phyloP scores from a whole-genome alignment of 768 basidiomycete species.

The Tylopilus sp. region DNA sequence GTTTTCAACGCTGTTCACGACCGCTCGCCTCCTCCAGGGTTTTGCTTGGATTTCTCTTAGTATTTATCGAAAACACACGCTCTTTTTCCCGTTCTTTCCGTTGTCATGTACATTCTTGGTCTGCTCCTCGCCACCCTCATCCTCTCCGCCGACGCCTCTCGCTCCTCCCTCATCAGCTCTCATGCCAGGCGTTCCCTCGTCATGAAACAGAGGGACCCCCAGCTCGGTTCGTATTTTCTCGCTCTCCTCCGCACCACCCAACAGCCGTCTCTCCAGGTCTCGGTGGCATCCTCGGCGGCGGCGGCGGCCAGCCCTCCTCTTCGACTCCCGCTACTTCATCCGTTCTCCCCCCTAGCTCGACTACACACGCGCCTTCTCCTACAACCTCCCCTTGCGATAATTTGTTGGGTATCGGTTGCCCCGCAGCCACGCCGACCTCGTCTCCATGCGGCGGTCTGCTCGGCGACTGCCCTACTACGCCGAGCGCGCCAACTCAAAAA shows the following conservation, averaged over 20 bases:
- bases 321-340: conserved; percentile 12
- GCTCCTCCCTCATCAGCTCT: conserved; percentile 37
- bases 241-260: not conserved
- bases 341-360: conserved; percentile 8
- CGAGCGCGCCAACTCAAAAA: not conserved
- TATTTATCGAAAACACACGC: conserved; percentile 19
- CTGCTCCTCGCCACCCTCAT: conserved; percentile 28
- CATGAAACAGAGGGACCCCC: conserved; percentile 22
- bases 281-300: not conserved
- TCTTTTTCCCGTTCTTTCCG: conserved; percentile 36
- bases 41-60: not conserved
- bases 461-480: not conserved
- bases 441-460: not conserved
- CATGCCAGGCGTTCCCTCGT: conserved; percentile 33
- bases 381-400: not conserved
- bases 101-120: conserved; percentile 24
- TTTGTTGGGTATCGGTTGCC: not conserved
- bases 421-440: not conserved
- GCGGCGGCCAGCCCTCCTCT: not conserved
- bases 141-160: conserved; percentile 32
- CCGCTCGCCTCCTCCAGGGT: not conserved
- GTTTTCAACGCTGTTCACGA: not conserved
- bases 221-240: conserved; percentile 4
- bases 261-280: conserved; percentile 5
- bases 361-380: not conserved